Evolutionary conservation across 2,329 filamentous ascomycete species (phyloP).

Genomic region (Aspergillus sclerotialis): DNA sequence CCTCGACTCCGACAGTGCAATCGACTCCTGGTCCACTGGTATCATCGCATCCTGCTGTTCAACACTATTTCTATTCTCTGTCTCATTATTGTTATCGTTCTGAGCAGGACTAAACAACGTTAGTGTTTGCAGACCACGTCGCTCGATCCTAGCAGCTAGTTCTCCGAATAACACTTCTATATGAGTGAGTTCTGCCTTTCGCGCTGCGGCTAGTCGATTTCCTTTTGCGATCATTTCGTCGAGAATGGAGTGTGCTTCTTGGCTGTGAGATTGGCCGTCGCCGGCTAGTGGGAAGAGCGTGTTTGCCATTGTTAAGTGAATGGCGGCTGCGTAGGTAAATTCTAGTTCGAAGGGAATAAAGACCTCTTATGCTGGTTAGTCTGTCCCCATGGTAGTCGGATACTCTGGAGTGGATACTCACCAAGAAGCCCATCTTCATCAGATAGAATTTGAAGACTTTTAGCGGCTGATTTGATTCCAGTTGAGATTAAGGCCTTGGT

Average conservation of each 20-base stretch:
- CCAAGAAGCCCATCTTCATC: constrained; percentile 31
- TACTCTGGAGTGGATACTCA: constrained; percentile 9
- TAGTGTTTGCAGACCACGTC: constrained; percentile 21
- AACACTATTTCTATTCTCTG: neutral
- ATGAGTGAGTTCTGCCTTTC: constrained; percentile 26
- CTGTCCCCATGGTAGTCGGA: neutral
- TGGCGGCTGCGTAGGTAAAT: constrained; percentile 1
- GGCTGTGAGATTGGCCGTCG: constrained; percentile 1
- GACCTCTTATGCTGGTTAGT: neutral
- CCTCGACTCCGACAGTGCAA: neutral
- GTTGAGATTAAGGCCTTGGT: constrained; percentile 32
- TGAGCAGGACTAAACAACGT: constrained; percentile 8
- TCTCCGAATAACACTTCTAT: constrained; percentile 25
- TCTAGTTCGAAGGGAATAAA: constrained; percentile 2
- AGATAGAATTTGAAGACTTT: constrained; percentile 33
- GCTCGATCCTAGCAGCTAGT: constrained; percentile 15
- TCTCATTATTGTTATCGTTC: neutral
- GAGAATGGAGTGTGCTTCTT: constrained; percentile 22
- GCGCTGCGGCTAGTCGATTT: constrained; percentile 25
- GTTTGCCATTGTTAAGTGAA: constrained; percentile 1
- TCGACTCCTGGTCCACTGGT: neutral
- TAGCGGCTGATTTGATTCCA: constrained; percentile 37
- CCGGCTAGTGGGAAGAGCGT: neutral
- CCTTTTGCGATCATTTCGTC: constrained; percentile 30
- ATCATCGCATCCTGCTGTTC: neutral